Evolutionary conservation across 129 eudicot genomes (phyloP).

Genomic region (Artemisia argyi): DNA sequence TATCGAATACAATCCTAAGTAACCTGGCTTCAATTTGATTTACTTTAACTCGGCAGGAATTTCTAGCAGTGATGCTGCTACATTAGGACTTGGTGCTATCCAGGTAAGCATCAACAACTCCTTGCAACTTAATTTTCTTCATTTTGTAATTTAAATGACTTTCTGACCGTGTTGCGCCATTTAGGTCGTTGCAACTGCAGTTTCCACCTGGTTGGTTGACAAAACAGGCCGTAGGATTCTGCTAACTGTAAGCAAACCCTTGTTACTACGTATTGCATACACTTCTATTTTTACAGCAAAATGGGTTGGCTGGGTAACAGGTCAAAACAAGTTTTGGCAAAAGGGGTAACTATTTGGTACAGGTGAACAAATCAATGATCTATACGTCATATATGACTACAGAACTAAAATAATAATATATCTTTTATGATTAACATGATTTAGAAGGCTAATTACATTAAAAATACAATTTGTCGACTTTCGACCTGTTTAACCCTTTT

Average conservation of each 20-base stretch:
- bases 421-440: background rate
- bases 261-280: constrained; percentile 11
- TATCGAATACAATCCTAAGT: background rate
- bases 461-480: too few relatives aligned
- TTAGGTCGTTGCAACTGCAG: constrained; percentile 86
- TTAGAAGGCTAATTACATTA: too few relatives aligned
- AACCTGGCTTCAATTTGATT: constrained; percentile 1
- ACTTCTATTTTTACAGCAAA: background rate
- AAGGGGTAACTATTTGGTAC: background rate
- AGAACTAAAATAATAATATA: background rate
- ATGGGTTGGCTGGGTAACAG: background rate
- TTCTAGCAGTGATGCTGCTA: constrained; percentile 74
- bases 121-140: background rate
- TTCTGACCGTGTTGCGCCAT: constrained; percentile 9
- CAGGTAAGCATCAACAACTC: constrained; percentile 54
- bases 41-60: constrained; percentile 53
- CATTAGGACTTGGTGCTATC: constrained; percentile 79
- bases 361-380: background rate
- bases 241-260: constrained; percentile 51
- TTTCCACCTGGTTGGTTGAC: constrained; percentile 91
- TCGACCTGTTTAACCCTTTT: background rate
- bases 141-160: background rate
- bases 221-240: constrained; percentile 95
- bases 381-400: background rate
- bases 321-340: background rate